phyloP scores from a whole-genome alignment of 495 filamentous ascomycete species.

The Stereocaulon alpinum region DNA sequence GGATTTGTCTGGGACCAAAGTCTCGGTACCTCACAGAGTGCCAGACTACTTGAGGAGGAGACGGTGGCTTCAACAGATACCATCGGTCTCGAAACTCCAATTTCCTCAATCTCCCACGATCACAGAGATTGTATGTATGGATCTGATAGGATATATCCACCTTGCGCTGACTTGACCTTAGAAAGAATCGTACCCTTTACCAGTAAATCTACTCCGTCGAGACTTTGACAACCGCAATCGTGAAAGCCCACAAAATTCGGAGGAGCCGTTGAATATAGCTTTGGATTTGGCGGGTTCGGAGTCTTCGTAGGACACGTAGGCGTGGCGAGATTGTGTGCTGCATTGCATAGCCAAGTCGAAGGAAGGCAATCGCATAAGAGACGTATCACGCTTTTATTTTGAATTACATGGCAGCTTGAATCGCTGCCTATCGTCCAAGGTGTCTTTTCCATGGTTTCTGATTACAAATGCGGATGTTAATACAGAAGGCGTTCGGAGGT shows the following conservation, averaged over 20 bases:
- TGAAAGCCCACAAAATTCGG: constrained; percentile 8
- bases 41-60: not conserved
- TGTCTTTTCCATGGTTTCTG: too few species aligned
- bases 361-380: constrained; percentile 6
- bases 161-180: constrained; percentile 2
- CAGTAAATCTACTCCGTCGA: constrained; percentile 9
- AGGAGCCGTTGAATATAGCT: constrained; percentile 3
- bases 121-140: not conserved
- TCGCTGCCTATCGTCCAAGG: not conserved
- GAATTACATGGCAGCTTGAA: not conserved
- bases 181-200: constrained; percentile 7
- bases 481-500: not conserved
- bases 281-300: not conserved
- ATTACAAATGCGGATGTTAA: not conserved
- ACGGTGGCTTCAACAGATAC: not conserved
- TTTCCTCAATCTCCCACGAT: not conserved
- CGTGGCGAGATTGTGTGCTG: constrained; percentile 4
- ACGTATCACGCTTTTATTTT: constrained; percentile 2
- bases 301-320: constrained; percentile 7
- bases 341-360: constrained; percentile 7
- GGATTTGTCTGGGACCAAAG: not conserved
- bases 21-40: not conserved
- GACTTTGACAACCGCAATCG: constrained; percentile 4
- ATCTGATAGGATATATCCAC: not conserved
- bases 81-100: not conserved